Conservation (phyloP, 1,284 basidiomycete species). For the Amylostereum chailletii region DNA sequence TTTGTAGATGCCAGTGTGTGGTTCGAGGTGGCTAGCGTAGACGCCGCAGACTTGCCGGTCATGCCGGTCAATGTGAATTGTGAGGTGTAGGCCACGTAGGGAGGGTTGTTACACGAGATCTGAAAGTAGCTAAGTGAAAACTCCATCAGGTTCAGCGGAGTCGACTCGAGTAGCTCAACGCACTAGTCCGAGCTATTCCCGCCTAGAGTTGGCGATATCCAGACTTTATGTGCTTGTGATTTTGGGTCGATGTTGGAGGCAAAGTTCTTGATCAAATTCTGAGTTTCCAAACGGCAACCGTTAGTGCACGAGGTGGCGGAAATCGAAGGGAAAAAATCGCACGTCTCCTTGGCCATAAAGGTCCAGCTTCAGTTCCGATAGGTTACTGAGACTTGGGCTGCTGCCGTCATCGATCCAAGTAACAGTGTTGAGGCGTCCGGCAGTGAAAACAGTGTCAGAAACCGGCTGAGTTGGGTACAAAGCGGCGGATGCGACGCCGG, state of each 20-base stretch:
- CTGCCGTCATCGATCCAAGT: conserved; percentile 39
- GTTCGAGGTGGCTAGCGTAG: conserved; percentile 13
- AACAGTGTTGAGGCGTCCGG: conserved; percentile 29
- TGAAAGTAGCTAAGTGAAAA: conserved; percentile 19
- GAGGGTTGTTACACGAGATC: conserved; percentile 20
- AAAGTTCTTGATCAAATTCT: conserved; percentile 26
- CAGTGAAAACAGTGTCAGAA: conserved; percentile 31
- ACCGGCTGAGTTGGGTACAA: conserved; percentile 43
- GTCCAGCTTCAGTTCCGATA: conserved; percentile 32
- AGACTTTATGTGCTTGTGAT: conserved; percentile 14
- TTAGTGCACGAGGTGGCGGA: not conserved
- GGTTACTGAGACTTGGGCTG: conserved; percentile 27
- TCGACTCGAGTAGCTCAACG: conserved; percentile 6
- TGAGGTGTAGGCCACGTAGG: conserved; percentile 21
- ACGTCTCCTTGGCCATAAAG: conserved; percentile 35
- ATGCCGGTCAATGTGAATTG: conserved; percentile 32
- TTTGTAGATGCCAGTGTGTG: conserved; percentile 4
- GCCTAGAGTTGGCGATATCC: conserved; percentile 20
- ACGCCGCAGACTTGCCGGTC: conserved; percentile 22
- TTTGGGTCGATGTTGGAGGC: conserved; percentile 26
- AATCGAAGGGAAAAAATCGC: conserved; percentile 6
- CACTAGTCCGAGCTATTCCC: conserved; percentile 24
- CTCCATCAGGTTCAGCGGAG: not conserved
- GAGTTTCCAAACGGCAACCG: not conserved
- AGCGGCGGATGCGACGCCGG: conserved; percentile 15